Base-by-base conservation (phyloP, 768 basidiomycete species). In the Cystoderma amianthinum region DNA sequence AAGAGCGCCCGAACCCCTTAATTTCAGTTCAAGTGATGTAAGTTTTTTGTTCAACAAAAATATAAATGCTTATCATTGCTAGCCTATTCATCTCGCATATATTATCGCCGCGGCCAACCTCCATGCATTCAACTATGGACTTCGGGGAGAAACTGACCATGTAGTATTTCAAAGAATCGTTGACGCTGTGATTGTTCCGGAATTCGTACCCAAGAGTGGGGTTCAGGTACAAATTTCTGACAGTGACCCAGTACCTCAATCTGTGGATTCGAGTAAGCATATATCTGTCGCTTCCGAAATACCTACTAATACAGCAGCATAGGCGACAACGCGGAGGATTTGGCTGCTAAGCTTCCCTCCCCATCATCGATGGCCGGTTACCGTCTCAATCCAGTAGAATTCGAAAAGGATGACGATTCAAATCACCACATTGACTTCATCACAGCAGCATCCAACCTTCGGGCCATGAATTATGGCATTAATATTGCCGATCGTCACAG, bases 351-450 rank as follows among this genome's bases (percentile, higher is more conserved):
- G 47, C 68, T 99, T 16, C 96, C 96, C 17, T 62, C 85, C 13
- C 95, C 96, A 0, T 89, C 93, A 2, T 88, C 89, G 13, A 68
- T 99, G 32, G 94, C 85, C 38, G 96, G 96, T n/a, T 99, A 94
- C 67, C 85, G 96, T 41, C 76, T 99, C 36, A 86, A 71, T 39
- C 90, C 95, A 2, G 95, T 94, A 38, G 93, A 96, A 54, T 99
- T 99, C 50, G 96, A 99, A 72, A 99, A 99, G 67, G 96, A 99
- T 55, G 95, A 98, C 53, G 96, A 99, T 57, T 78, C 85, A 38
- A 99, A 99, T 64, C 80, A 88, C 64, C 96, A 99, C 63, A 97
- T 99, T 57, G 96, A 95, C 65, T 97, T 98, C 65, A 95, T 99
- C 64, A 97, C 94, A 24, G 88, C 96, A 5, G 89, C 95, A 5